A percentile compares a stretch with the other conserved stretches of the same genome.
phyloP scores from a whole-genome alignment of 78 protist species.

The Dictyostelium intermedium region DNA sequence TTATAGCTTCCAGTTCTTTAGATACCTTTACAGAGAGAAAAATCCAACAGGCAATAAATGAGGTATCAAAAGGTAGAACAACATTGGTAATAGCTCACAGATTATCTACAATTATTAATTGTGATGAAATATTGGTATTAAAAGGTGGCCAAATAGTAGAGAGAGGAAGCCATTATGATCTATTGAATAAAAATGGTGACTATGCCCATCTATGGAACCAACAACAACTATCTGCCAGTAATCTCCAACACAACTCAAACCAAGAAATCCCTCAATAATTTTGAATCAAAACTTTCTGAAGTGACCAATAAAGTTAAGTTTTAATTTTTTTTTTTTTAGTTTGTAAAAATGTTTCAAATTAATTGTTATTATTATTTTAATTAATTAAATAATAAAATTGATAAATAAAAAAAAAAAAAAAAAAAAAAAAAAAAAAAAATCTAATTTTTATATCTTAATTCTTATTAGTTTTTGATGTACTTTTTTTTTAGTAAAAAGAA shows the following conservation, averaged over 20 bases:
- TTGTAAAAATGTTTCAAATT: no score
- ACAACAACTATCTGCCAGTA: conserved; percentile 9
- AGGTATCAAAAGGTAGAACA: conserved; percentile 60
- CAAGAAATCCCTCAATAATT: background rate
- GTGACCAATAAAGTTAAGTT: no score
- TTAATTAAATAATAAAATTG: no score
- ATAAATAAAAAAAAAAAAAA: no score
- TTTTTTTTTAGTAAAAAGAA: no score
- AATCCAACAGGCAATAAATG: conserved; percentile 86
- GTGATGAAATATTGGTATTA: conserved; percentile 89
- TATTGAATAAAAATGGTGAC: conserved; percentile 80
- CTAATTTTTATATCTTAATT: no score
- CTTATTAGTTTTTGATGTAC: no score
- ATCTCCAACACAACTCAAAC: background rate
- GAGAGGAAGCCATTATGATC: conserved; percentile 87
- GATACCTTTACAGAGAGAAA: conserved; percentile 91
- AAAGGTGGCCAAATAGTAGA: conserved; percentile 86
- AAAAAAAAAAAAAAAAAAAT: no score
- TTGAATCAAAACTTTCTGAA: no score
- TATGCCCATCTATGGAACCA: conserved; percentile 72
- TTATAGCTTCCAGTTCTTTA: conserved; percentile 89
- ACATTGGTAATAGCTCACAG: conserved; percentile 92
- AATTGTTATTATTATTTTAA: no score
- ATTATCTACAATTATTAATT: conserved; percentile 84
- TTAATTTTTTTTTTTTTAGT: no score